These are phyloP conservation scores for Curvularia sp. DNA, from an alignment of 2,329 filamentous ascomycete species.

Conservation along the genomic window DNA sequence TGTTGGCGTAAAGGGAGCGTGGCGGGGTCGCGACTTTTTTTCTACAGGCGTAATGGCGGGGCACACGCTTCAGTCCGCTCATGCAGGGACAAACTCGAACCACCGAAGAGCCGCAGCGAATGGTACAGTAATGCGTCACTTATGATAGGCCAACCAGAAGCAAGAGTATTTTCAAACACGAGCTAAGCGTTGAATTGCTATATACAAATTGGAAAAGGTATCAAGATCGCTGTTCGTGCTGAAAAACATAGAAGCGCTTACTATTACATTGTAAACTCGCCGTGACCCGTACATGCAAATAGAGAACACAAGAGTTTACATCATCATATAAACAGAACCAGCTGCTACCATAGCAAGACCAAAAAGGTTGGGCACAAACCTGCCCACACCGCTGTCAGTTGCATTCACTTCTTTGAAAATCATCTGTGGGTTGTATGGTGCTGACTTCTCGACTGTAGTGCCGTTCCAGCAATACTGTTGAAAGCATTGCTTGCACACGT, in stretches of 20 bases:
- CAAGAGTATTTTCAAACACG: neutral
- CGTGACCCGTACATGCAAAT: neutral
- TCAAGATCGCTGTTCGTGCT: conserved; percentile 8
- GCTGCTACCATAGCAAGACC: conserved; percentile 28
- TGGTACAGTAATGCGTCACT: conserved; percentile 2
- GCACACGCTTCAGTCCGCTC: conserved; percentile 8
- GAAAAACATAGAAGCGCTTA: neutral
- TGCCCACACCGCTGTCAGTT: conserved; percentile 31
- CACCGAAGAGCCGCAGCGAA: conserved; percentile 22
- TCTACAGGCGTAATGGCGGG: conserved; percentile 17
- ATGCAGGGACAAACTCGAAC: conserved; percentile 14
- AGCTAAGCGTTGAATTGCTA: conserved; percentile 4
- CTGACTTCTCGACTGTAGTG: conserved; percentile 55
- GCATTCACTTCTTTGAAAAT: conserved; percentile 27
- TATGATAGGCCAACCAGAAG: conserved; percentile 13
- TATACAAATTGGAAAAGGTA: conserved; percentile 14
- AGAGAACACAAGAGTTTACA: conserved; percentile 16
- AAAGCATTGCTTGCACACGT: conserved; percentile 79
- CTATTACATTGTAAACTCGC: neutral
- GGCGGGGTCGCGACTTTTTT: conserved; percentile 29
- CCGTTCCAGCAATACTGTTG: conserved; percentile 91
- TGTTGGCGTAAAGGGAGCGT: conserved; percentile 13
- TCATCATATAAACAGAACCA: conserved; percentile 25
- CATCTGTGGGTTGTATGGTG: conserved; percentile 39
- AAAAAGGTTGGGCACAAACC: conserved; percentile 33